These are phyloP conservation scores for Coprinellus micaceus DNA, from an alignment of 768 basidiomycete species.

Conservation along the genomic window DNA sequence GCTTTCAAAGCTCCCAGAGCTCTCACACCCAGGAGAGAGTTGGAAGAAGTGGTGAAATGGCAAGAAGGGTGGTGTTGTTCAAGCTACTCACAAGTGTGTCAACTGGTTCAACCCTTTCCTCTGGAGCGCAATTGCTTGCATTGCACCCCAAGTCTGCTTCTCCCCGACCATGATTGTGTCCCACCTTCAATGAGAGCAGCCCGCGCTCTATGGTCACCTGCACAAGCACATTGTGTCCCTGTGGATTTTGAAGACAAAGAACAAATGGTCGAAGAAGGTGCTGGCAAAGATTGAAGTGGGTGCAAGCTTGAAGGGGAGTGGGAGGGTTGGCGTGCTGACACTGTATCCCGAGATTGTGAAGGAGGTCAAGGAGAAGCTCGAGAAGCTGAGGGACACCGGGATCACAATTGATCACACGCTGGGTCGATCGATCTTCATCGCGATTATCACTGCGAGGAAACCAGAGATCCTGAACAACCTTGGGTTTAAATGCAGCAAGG, in stretches of 20 bases:
- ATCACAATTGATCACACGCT: slow-evolving; percentile 9
- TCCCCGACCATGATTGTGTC: background rate
- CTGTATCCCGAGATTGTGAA: slow-evolving; percentile 15
- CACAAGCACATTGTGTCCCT: background rate
- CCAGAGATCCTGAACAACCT: slow-evolving; percentile 13
- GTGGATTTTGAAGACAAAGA: background rate
- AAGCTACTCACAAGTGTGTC: background rate
- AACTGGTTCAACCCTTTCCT: slow-evolving; percentile 22
- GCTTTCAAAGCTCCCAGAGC: background rate
- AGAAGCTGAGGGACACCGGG: slow-evolving; percentile 12
- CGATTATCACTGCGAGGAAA: slow-evolving; percentile 5
- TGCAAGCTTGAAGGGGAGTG: slow-evolving; percentile 5
- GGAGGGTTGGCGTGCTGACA: slow-evolving; percentile 14
- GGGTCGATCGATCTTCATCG: slow-evolving; percentile 16
- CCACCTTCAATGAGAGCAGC: background rate
- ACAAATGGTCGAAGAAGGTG: background rate
- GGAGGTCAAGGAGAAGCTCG: slow-evolving; percentile 13
- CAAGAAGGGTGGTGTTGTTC: slow-evolving; percentile 11
- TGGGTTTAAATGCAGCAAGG: slow-evolving; percentile 15
- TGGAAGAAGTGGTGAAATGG: slow-evolving; percentile 6
- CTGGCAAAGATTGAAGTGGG: background rate
- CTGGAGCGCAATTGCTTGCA: slow-evolving; percentile 9
- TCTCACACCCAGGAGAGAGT: background rate
- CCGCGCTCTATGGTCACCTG: background rate
- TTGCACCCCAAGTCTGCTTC: background rate